Evolutionary conservation across 2,329 filamentous ascomycete genomes (phyloP).

Genomic region (Paramyrothecium roridum): DNA sequence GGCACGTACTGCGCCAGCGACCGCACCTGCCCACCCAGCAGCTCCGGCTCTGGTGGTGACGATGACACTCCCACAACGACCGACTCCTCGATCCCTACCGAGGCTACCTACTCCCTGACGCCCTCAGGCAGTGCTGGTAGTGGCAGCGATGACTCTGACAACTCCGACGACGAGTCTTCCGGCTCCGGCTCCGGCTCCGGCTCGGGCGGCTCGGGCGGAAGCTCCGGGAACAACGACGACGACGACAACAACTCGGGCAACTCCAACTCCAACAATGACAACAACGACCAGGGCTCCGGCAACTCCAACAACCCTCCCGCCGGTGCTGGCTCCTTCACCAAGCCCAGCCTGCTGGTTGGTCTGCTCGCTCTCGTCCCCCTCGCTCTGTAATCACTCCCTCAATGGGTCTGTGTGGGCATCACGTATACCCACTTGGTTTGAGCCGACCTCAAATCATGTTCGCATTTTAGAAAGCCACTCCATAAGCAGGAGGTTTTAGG

Average conservation of each 20-base stretch:
- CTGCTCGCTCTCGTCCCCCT: slow-evolving; percentile 19
- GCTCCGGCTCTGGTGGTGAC: not conserved
- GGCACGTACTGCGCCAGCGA: slow-evolving; percentile 7
- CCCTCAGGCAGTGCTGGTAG: slow-evolving; percentile 17
- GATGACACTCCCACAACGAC: slow-evolving; percentile 17
- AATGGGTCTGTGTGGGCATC: not conserved
- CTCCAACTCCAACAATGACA: slow-evolving; percentile 1
- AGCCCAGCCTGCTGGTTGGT: slow-evolving; percentile 16
- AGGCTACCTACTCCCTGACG: slow-evolving; percentile 13
- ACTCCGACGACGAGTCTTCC: slow-evolving; percentile 10
- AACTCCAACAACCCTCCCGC: not conserved
- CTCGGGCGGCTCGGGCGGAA: slow-evolving; percentile 5
- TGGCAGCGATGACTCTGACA: slow-evolving; percentile 2
- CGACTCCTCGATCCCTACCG: slow-evolving; percentile 12
- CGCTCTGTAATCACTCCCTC: slow-evolving; percentile 13
- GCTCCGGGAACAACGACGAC: slow-evolving; percentile 3
- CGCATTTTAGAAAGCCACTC: not conserved
- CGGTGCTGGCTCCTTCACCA: slow-evolving; percentile 11
- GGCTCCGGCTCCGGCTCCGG: slow-evolving; percentile 7
- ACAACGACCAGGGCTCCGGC: not conserved
- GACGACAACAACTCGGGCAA: slow-evolving; percentile 5
- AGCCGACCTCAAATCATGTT: not conserved
- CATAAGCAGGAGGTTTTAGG: not conserved
- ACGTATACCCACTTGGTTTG: too few relatives aligned
- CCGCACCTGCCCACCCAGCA: not conserved